Evolutionary conservation across 106 monocot species (phyloP).

Genomic region (Agapanthus africanus): DNA sequence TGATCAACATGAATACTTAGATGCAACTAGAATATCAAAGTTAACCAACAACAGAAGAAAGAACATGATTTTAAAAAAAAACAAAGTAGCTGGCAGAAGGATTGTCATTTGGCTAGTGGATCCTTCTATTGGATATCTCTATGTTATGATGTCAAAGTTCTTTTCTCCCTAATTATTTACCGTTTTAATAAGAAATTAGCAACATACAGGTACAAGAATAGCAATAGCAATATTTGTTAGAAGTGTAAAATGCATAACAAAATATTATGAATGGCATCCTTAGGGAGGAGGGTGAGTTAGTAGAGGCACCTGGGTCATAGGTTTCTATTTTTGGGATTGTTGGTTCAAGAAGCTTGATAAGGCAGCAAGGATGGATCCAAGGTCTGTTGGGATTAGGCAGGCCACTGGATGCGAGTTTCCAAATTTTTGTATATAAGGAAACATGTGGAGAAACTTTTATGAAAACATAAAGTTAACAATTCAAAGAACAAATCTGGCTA

Average conservation of each 20-base stretch:
- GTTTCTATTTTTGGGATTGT: background rate
- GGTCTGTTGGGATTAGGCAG: no score
- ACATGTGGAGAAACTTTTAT: background rate
- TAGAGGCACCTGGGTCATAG: background rate
- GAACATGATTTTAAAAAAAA: background rate
- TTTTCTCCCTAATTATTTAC: no score
- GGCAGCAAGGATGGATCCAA: no score
- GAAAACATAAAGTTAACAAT: background rate
- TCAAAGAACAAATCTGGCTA: background rate
- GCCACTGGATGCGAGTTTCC: no score
- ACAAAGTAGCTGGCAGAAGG: background rate
- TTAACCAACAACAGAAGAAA: background rate
- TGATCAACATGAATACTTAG: background rate
- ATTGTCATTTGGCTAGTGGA: background rate
- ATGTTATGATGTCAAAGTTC: no score
- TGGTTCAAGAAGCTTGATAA: background rate
- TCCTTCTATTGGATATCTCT: no score
- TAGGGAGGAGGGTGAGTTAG: background rate
- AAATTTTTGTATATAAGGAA: no score
- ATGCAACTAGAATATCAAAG: background rate
- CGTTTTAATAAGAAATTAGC: no score
- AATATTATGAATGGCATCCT: background rate
- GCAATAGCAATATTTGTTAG: no score
- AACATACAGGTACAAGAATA: no score
- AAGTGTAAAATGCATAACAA: background rate